Base-by-base conservation (phyloP, 176 grass and related monocot genomes). In the Oryza glaberrima region DNA sequence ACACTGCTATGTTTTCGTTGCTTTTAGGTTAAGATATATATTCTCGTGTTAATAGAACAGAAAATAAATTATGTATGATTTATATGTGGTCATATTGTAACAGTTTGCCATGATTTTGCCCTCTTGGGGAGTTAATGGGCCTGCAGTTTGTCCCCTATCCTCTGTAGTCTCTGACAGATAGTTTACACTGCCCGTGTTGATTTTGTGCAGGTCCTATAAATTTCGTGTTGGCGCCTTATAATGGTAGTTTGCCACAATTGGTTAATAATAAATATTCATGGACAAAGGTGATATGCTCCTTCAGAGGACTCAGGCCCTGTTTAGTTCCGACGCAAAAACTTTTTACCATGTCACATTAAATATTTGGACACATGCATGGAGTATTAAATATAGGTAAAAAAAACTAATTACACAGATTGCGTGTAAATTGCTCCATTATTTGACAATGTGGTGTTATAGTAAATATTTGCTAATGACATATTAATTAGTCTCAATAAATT, bases 251-350 rank as follows among this genome's bases (percentile, higher is more conserved):
- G 20, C 90, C 93, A 20, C 61, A 23, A 36, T 16, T 95, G 65
- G 80, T 70, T 5, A 67, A 75, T 8, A 78, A 85, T 22, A 77
- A 70, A 19, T 81, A 79, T 67, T 82, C 90, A 17, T 95, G 87
- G 86, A 89, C 92, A 14, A 77, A 89, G 78, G 92, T 89, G 4
- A 36, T 36, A 65, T 22, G 11, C 16, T 22, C 28, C 45, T 36
- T 19, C 17, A 54, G 1, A 20, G 1, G 10, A 4, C 6, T 32
- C 14, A 10, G 19, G 23, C 23, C 23, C 23, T 25, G 23, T 25
- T 25, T 25, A 25, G 23, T 25, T 25, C 23, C 23, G 0, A 25
- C 23, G 23, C 23, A 25, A 25, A 25, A 25, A 25, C 23, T 25
- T 25, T 25, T 25, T 1, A 25, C 23, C 23, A 25, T 25, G 1